A percentile compares a stretch with the other conserved stretches of the same genome.
Evolutionary conservation across 345 rosid genomes (phyloP).

Genomic region (Noccaea caerulescens): DNA sequence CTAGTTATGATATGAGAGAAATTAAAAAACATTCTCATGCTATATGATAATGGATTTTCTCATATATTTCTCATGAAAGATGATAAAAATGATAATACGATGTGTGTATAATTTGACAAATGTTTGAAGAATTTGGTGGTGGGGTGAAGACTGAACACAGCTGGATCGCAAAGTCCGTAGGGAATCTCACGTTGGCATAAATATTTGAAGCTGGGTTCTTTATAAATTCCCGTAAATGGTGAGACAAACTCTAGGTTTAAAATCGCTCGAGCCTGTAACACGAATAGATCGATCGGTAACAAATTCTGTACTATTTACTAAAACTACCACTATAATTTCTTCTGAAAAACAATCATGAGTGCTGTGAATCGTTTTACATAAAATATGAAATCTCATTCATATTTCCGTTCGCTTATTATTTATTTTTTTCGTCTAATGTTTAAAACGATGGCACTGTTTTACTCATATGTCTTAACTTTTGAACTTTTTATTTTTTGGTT

Average conservation of each 20-base stretch:
- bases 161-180: conserved; percentile 27
- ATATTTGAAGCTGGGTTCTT: conserved; percentile 1
- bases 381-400: not conserved
- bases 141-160: conserved; percentile 20
- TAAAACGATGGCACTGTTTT: not conserved
- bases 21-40: too few relatives aligned
- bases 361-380: not conserved
- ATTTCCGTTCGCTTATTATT: not conserved
- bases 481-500: not conserved
- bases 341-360: not conserved
- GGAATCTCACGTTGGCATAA: not conserved
- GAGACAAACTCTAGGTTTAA: conserved; percentile 21
- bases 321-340: not conserved
- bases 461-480: not conserved
- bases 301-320: conserved; percentile 7
- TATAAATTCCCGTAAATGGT: conserved; percentile 25
- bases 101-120: conserved; percentile 3
- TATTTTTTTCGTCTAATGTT: not conserved
- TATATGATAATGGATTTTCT: too few relatives aligned
- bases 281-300: conserved; percentile 5
- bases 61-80: too few relatives aligned
- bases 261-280: conserved; percentile 9
- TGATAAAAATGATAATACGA: not conserved
- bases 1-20: too few relatives aligned
- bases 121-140: not conserved